Conservation (phyloP, 441 rosid species). For the Aquilaria agallochum region DNA sequence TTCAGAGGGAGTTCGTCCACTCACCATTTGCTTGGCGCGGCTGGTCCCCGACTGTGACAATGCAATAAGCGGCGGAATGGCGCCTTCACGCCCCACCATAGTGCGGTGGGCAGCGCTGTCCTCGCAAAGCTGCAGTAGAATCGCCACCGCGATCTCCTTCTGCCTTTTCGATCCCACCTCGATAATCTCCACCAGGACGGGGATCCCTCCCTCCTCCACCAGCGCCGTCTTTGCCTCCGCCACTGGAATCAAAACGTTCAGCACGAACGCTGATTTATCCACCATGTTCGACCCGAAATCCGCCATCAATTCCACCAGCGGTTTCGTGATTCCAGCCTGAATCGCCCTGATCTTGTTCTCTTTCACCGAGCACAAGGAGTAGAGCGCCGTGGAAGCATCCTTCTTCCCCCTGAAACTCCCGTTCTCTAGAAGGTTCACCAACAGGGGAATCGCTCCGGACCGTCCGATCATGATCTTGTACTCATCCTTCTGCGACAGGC, state of each 20-base stretch:
- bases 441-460: conserved; percentile 78
- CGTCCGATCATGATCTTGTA: conserved; percentile 83
- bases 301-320: conserved; percentile 85
- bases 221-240: conserved; percentile 69
- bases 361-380: conserved; percentile 65
- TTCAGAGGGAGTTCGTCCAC: conserved; percentile 1
- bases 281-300: conserved; percentile 95
- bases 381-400: conserved; percentile 87
- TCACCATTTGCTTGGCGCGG: conserved; percentile 85
- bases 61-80: conserved; percentile 82
- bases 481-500: conserved; percentile 72
- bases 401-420: conserved; percentile 88
- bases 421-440: conserved; percentile 60
- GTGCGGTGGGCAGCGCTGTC: conserved; percentile 54
- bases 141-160: conserved; percentile 71
- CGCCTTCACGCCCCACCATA: conserved; percentile 90
- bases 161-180: conserved; percentile 87
- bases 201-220: conserved; percentile 90
- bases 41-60: conserved; percentile 78
- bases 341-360: conserved; percentile 87
- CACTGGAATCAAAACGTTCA: conserved; percentile 48
- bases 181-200: conserved; percentile 84
- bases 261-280: conserved; percentile 79
- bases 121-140: conserved; percentile 67
- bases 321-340: conserved; percentile 72